Conservation (phyloP, 2,329 filamentous ascomycete genomes). For the Fusarium illudens region DNA sequence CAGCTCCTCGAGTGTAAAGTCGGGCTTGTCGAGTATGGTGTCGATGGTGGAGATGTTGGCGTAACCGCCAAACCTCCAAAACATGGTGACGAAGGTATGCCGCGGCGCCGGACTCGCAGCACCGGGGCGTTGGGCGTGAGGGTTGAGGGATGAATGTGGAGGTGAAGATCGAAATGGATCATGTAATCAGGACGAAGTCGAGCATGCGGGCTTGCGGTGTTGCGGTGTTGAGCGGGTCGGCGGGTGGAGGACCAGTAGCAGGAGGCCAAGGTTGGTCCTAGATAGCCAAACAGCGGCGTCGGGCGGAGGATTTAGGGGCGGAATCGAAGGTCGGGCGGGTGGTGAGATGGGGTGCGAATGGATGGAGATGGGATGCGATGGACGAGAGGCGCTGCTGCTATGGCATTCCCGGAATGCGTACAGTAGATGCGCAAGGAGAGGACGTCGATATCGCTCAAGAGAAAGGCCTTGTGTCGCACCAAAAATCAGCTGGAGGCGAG, state of each 20-base stretch:
- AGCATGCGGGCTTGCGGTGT: slow-evolving; percentile 11
- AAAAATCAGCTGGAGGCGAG: slow-evolving; percentile 5
- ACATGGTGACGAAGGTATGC: slow-evolving; percentile 75
- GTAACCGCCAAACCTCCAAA: slow-evolving; percentile 99
- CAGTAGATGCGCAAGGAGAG: slow-evolving; percentile 1
- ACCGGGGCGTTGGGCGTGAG: slow-evolving; percentile 40
- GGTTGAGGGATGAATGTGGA: slow-evolving; percentile 25
- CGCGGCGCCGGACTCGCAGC: slow-evolving; percentile 47
- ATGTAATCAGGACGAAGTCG: slow-evolving; percentile 40
- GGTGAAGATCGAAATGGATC: slow-evolving; percentile 39
- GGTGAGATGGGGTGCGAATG: slow-evolving; percentile 3
- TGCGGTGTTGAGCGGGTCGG: slow-evolving; percentile 24
- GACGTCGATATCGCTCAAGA: slow-evolving; percentile 19
- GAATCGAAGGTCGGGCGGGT: not conserved
- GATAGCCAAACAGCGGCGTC: not conserved
- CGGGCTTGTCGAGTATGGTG: slow-evolving; percentile 94
- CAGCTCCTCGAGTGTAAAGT: slow-evolving; percentile 94
- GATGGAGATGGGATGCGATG: no score
- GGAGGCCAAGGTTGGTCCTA: not conserved
- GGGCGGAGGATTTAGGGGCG: slow-evolving; percentile 1
- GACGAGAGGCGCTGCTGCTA: not conserved
- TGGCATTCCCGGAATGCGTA: slow-evolving; percentile 31
- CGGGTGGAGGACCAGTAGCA: slow-evolving; percentile 23
- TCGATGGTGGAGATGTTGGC: slow-evolving; percentile 97
- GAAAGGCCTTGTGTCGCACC: not conserved